Percentiles rank a stretch among this genome's conserved stretches.
Conservation (phyloP, 768 basidiomycete genomes). For the Mycena amicta region DNA sequence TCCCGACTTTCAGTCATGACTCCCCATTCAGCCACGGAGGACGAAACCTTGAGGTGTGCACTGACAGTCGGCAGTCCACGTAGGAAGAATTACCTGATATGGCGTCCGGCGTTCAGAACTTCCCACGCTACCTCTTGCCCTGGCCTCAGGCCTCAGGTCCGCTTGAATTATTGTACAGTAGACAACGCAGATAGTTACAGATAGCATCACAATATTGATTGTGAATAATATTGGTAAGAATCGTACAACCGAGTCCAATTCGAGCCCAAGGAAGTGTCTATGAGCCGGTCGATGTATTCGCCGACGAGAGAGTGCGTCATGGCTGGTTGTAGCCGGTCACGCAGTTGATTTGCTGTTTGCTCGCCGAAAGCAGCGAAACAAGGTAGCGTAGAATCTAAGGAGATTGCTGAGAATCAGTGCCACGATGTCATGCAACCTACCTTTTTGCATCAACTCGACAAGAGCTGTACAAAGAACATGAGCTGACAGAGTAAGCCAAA, state of each 20-base stretch:
- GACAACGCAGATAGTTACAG: conserved; percentile 10
- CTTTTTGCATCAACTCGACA: conserved; percentile 98
- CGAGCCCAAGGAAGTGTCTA: conserved; percentile 88
- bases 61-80: no score
- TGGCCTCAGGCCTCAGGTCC: neutral
- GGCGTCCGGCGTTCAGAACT: neutral
- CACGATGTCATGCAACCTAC: conserved; percentile 46
- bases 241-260: conserved; percentile 97
- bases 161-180: conserved; percentile 6
- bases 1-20: no score
- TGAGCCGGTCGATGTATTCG: conserved; percentile 86
- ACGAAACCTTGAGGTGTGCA: no score
- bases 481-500: neutral
- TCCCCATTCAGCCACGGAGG: no score
- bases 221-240: conserved; percentile 94
- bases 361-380: conserved; percentile 92
- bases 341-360: conserved; percentile 83
- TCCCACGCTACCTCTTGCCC: conserved; percentile 7
- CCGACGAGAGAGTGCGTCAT: conserved; percentile 83
- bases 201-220: conserved; percentile 68
- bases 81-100: neutral
- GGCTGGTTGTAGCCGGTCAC: conserved; percentile 92
- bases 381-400: conserved; percentile 80
- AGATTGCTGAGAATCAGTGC: conserved; percentile 1
- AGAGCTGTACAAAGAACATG: conserved; percentile 42